Evolutionary conservation across 202 grass and related monocot species (phyloP).

Genomic region (Miscanthus sacchariflorus): DNA sequence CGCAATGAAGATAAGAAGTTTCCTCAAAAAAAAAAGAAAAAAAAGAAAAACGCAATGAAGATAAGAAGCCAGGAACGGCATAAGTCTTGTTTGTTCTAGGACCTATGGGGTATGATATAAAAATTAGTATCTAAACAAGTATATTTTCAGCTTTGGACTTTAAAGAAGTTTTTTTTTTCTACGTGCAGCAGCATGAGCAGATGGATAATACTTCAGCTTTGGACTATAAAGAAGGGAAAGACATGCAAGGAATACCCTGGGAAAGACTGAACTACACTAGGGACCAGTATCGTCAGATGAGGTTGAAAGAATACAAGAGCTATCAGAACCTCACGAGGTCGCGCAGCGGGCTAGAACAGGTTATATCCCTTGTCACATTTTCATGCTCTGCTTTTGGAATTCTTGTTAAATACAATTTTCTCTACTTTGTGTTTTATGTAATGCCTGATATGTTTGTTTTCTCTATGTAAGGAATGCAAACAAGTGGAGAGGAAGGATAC

Average conservation of each 20-base stretch:
- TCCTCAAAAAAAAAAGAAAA: too few species aligned
- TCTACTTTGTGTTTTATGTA: background rate
- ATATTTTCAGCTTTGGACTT: background rate
- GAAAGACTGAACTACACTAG: slow-evolving; percentile 77
- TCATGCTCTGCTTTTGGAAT: background rate
- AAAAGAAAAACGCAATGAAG: background rate
- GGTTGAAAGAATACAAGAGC: slow-evolving; percentile 77
- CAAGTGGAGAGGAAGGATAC: slow-evolving; percentile 52
- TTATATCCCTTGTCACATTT: background rate
- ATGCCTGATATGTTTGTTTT: slow-evolving; percentile 7
- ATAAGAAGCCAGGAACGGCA: background rate
- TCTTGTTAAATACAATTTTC: background rate
- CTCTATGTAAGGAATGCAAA: slow-evolving; percentile 62
- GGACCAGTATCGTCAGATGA: slow-evolving; percentile 68
- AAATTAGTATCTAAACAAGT: background rate
- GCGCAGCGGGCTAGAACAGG: slow-evolving; percentile 45
- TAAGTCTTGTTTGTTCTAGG: background rate
- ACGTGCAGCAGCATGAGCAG: slow-evolving; percentile 46
- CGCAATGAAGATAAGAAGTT: too few species aligned
- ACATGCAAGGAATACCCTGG: slow-evolving; percentile 94
- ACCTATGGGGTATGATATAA: background rate
- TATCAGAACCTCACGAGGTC: slow-evolving; percentile 61
- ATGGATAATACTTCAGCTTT: slow-evolving; percentile 61
- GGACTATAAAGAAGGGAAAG: slow-evolving; percentile 73
- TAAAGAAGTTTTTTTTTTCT: background rate